Conservation (phyloP, 2,329 filamentous ascomycete species). For the Ascochyta koolunga region DNA sequence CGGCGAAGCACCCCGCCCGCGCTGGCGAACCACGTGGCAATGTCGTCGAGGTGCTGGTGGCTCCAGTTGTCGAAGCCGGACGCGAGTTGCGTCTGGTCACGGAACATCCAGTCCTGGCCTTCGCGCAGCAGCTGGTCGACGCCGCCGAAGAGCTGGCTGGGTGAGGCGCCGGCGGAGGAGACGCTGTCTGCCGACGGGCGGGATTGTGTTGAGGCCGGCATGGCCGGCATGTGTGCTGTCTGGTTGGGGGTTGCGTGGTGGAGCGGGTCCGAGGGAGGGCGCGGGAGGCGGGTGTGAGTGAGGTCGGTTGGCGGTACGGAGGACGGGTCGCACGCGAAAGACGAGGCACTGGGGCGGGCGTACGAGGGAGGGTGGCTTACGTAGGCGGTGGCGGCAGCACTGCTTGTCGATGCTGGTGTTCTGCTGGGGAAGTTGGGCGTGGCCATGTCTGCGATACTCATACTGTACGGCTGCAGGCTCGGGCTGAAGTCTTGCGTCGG, state of each 20-base stretch:
- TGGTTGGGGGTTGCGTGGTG: slow-evolving; percentile 27
- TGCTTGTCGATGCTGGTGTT: slow-evolving; percentile 17
- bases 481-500: slow-evolving; percentile 31
- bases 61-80: slow-evolving; percentile 68
- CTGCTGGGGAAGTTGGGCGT: slow-evolving; percentile 22
- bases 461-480: slow-evolving; percentile 39
- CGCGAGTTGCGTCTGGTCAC: slow-evolving; percentile 66
- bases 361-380: slow-evolving; percentile 15
- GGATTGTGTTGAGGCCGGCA: slow-evolving; percentile 31
- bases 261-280: slow-evolving; percentile 24
- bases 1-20: slow-evolving; percentile 9
- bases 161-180: slow-evolving; percentile 47
- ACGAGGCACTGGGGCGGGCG: slow-evolving; percentile 23
- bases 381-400: slow-evolving; percentile 13
- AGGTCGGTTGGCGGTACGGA: slow-evolving; percentile 39
- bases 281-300: slow-evolving; percentile 41
- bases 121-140: slow-evolving; percentile 67
- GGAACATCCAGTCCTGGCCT: slow-evolving; percentile 66
- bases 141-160: slow-evolving; percentile 63
- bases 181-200: slow-evolving; percentile 37
- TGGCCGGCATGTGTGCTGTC: slow-evolving; percentile 13
- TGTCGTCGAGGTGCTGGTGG: slow-evolving; percentile 40
- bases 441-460: slow-evolving; percentile 31
- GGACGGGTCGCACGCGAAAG: slow-evolving; percentile 38
- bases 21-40: slow-evolving; percentile 38